Base-by-base conservation (phyloP, 208 protist species). In the Angomonas ambiguus region DNA sequence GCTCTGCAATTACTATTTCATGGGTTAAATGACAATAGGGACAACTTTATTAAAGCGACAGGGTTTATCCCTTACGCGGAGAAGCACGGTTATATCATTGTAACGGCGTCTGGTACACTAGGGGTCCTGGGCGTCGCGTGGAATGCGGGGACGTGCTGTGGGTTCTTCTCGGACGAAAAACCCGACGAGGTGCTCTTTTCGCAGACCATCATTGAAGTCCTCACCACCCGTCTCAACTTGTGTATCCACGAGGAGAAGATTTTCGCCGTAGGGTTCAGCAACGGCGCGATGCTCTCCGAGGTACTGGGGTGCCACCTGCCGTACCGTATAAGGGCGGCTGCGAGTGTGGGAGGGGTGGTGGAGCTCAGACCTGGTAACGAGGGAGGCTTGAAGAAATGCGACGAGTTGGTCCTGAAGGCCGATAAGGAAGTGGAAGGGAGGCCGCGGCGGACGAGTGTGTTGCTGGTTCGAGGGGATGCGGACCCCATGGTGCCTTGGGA, bases 261-360 rank as follows among this genome's bases (percentile, higher is more conserved):
- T 10, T 79, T 84, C 69, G 76, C 84, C 3, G 77, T 81, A 4
- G 87, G 87, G 18, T 91, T 91, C 72, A 93, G 87, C 74, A 93
- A 93, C 58, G 87, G 87, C 2, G 87, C 82, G 11, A 93, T 93
- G 83, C 66, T 91, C 35, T 42, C 77, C 20, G 73, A 93, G 68
- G 80, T 85, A 60, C 69, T 93, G 10, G 83, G 67, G 8, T 93
- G 87, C 72, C 22, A 61, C 0, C 64, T 65, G 6, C 69, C 84
- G 0, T 58, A 73, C 8, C 8, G 77, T 1, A 80, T 88, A 22
- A 70, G 71, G 27, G 82, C 74, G 0, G 78, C 77, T 8, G 82
- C 31, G n/a, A 90, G 82, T 20, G 74, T 94, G 32, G 74, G 75
- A 34, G 87, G 84, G 16, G 76, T 91, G 24, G 71, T 87, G 24